These are phyloP conservation scores for Phytophthora sojae DNA, from an alignment of 352 stramenopile species.

Conservation along the genomic window DNA sequence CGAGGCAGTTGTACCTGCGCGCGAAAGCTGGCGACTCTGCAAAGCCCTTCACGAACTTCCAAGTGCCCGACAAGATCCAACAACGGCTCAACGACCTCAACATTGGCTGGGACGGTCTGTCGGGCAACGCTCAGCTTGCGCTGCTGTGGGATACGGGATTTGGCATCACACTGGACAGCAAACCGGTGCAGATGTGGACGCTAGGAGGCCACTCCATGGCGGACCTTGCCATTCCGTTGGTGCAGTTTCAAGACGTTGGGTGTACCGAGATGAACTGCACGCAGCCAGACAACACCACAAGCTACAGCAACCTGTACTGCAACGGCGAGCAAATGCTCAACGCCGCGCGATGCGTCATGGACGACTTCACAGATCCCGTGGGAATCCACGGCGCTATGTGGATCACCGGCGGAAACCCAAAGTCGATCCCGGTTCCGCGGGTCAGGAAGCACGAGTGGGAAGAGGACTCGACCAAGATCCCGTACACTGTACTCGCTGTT, in stretches of 20 bases:
- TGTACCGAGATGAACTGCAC: conserved; percentile 28
- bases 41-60: not conserved
- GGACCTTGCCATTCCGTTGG: conserved; percentile 18
- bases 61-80: not conserved
- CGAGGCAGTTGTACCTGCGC: not conserved
- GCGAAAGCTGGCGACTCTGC: conserved; percentile 4
- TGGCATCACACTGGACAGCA: conserved; percentile 8
- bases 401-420: conserved; percentile 25
- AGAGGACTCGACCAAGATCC: not conserved
- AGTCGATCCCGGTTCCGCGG: not conserved
- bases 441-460: conserved; percentile 12
- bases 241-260: conserved; percentile 12
- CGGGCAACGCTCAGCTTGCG: no score
- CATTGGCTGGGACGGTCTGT: conserved; percentile 20
- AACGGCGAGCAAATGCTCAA: conserved; percentile 40
- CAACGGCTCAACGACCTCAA: conserved; percentile 9
- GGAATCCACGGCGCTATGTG: conserved; percentile 34
- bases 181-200: conserved; percentile 23
- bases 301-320: conserved; percentile 25
- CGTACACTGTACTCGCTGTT: conserved; percentile 27
- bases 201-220: conserved; percentile 24
- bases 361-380: conserved; percentile 14
- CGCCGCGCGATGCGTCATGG: conserved; percentile 31
- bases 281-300: conserved; percentile 5
- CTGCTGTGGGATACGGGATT: conserved; percentile 44